Evolutionary conservation across 2,329 filamentous ascomycete genomes (phyloP), one percentile per base, ranked within the genome.

Genomic region (Aciculosporium take): DNA sequence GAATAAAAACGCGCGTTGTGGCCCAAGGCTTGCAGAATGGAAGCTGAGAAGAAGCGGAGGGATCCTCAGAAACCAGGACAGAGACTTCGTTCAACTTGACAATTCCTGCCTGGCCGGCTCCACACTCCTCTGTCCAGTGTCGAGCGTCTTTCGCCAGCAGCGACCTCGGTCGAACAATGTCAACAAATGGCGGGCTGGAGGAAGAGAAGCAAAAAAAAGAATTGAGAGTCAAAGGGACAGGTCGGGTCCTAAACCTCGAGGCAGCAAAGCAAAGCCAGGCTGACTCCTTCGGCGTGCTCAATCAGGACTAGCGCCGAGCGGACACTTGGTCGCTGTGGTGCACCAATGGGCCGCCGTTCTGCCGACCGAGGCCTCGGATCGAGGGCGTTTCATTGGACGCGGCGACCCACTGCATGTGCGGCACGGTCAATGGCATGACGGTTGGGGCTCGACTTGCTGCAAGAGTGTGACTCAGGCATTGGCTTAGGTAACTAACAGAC

Each of bases 271-370:
- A n/a, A n/a, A n/a, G n/a, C n/a, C n/a, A 52, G 49, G 52, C 56
- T 59, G 60, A 62, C 57, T 63, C 60, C 54, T 64, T 65, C 62
- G 62, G 62, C 62, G 62, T 65, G 62, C 61, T 62, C 52, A 51
- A 61, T 53, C 41, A 45, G 62, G 63, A 29, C 46, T 62, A 61
- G 62, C 53, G 57, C 38, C 3, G 27, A 29, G 10, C 23, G 42
- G 43, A 43, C n/a, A 31, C 29, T 31, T 31, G 29, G 17, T 29
- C 34, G n/a, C 5, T 1, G 2, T 4, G 15, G 27, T n/a, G n/a
- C n/a, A 12, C 62, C 58, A 63, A 63, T 62, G 20, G 54, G 0
- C 7, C 3, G 3, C 1, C 0, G 6, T n/a, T 2, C 0, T 18
- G 7, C 17, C 10, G 20, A 20, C 46, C 38, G 20, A 42, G 50